Conservation (phyloP, 1,284 basidiomycete species). For the Cutaneotrichosporon sp. region DNA sequence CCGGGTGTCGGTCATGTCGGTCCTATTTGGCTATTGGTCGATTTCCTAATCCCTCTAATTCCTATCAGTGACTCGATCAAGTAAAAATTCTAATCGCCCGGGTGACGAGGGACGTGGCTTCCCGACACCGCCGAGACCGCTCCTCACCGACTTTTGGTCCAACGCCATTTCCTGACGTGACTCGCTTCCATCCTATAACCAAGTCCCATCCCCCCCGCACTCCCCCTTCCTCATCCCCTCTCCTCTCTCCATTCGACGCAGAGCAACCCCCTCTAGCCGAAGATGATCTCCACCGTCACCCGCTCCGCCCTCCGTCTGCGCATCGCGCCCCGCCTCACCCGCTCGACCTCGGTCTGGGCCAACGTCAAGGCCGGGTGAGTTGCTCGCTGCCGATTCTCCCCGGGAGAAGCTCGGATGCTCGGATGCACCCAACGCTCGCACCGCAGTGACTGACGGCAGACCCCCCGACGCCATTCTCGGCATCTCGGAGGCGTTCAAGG, state of each 20-base stretch:
- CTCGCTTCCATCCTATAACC: not conserved
- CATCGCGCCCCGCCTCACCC: conserved; percentile 19
- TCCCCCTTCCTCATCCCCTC: not conserved
- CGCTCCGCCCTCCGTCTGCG: conserved; percentile 22
- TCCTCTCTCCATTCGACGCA: not conserved
- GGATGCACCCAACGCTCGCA: too few species aligned
- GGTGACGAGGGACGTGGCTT: not conserved
- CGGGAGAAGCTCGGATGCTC: not conserved
- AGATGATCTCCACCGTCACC: conserved; percentile 23
- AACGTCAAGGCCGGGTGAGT: conserved; percentile 28
- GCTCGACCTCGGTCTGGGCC: conserved; percentile 26
- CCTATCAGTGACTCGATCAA: not conserved
- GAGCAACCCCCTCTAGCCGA: not conserved
- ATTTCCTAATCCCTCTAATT: not conserved
- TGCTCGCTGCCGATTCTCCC: conserved; percentile 4
- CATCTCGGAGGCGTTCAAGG: conserved; percentile 62
- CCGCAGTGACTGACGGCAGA: conserved; percentile 8
- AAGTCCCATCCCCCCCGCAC: not conserved
- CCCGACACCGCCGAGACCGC: too few species aligned
- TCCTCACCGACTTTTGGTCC: not conserved
- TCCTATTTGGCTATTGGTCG: not conserved
- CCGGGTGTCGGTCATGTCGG: not conserved
- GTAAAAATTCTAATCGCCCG: not conserved
- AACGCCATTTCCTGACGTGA: conserved; percentile 6
- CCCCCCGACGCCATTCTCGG: conserved; percentile 32